Conservation (phyloP, 148 eudicot species). For the Camellia lanceoleosa region DNA sequence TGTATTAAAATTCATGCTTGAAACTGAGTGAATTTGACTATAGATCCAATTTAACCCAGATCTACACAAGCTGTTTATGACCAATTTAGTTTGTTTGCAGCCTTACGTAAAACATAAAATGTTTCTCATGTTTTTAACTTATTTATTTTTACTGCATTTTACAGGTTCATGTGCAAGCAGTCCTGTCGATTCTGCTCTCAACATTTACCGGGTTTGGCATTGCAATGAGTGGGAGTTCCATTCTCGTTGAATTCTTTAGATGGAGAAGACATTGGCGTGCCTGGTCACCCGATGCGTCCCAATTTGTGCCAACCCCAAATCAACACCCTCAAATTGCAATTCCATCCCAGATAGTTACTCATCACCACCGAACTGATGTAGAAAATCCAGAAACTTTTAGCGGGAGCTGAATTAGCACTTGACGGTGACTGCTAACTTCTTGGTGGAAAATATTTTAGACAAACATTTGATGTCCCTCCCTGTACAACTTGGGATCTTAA, state of each 20-base stretch:
- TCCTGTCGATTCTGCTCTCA: constrained; percentile 69
- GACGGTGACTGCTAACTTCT: background rate
- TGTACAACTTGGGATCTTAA: background rate
- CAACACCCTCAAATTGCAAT: constrained; percentile 16
- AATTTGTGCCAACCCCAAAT: constrained; percentile 13
- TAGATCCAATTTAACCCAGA: background rate
- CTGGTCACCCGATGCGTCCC: constrained; percentile 19
- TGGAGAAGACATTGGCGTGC: constrained; percentile 41
- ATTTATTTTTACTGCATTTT: background rate
- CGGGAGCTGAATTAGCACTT: constrained; percentile 25
- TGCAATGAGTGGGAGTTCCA: constrained; percentile 74
- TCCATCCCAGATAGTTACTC: constrained; percentile 22
- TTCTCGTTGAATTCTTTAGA: constrained; percentile 48
- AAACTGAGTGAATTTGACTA: too few species aligned
- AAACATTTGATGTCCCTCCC: background rate
- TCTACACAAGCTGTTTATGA: background rate
- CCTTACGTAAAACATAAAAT: background rate
- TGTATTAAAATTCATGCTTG: too few species aligned
- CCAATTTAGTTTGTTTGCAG: too few species aligned
- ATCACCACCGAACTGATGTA: constrained; percentile 19
- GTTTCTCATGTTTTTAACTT: background rate
- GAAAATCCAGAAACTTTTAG: constrained; percentile 48
- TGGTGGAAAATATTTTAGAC: background rate
- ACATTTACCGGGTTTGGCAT: constrained; percentile 82
- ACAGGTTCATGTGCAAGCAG: constrained; percentile 72